Evolutionary conservation across 371 early-diverging fungal genomes (phyloP), one percentile per base, ranked within the genome.

Genomic region (Actinomortierella wolfii): DNA sequence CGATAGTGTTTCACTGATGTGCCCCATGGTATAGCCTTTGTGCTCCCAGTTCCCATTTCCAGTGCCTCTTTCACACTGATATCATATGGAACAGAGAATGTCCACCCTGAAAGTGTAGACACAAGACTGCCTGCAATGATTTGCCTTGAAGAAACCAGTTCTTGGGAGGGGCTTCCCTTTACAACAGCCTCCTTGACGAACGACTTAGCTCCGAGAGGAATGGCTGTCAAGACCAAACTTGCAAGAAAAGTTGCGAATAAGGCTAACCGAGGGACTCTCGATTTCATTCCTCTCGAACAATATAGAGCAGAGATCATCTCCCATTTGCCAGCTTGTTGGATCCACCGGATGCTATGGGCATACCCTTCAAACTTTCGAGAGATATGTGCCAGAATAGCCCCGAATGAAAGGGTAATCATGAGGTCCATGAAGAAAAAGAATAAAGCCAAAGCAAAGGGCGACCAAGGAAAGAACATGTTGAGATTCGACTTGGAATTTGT

Each of bases 271-370:
- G 26, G 40, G 17, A 2, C n/a, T 25, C 20, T n/a, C 24, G 20
- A 1, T 26, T 6, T 39, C 45, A 46, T 40, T 26, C 57, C 18
- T 3, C 18, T 17, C 18, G 57, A 57, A 40, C 2, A n/a, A 1
- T 4, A 5, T 24, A 50, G 26, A 7, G 43, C 7, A 29, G 14
- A 49, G 49, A 50, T 9, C 49, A 50, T 57, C 50, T 57, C 51
- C 13, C 14, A 8, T 14, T 6, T 28, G 42, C 54, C 54, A 8
- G 43, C 54, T 24, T 54, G 54, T 9, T 54, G 41, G 48, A 43
- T 50, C 58, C 51, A 57, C 42, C 58, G 51, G 18, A 57, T 42
- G 21, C 58, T 57, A 14, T 57, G 58, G n/a, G 51, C 28, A 17
- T 50, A 25, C 13, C 51, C 51, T 42, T 39, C 28, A 23, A 15